Percentiles rank a stretch among this genome's conserved stretches.
Evolutionary conservation across 2,329 filamentous ascomycete species (phyloP).

Genomic region (Fusarium torulosum): DNA sequence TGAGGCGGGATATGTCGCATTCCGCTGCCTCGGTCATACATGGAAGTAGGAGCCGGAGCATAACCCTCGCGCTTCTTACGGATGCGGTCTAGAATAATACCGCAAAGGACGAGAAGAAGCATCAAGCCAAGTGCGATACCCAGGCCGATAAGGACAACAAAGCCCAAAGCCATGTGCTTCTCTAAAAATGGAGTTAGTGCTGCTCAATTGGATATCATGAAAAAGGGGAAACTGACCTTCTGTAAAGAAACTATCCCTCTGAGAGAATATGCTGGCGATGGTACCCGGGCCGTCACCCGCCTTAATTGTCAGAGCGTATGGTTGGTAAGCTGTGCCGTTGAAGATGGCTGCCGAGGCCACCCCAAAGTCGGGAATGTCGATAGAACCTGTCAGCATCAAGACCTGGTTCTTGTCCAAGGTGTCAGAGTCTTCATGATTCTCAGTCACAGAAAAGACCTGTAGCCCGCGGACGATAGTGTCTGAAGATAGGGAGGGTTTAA

Average conservation of each 20-base stretch:
- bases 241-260: constrained; percentile 82
- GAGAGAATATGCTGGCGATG: constrained; percentile 85
- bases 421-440: constrained; percentile 73
- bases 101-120: constrained; percentile 80
- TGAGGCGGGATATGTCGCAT: constrained; percentile 72
- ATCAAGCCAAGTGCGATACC: constrained; percentile 82
- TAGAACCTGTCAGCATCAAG: constrained; percentile 86
- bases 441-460: constrained; percentile 80
- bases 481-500: constrained; percentile 71
- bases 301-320: constrained; percentile 83
- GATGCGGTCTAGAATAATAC: constrained; percentile 79
- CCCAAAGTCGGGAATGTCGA: constrained; percentile 81
- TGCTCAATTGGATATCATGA: neutral
- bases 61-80: constrained; percentile 85
- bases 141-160: constrained; percentile 83
- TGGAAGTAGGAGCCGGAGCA: constrained; percentile 77
- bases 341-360: constrained; percentile 88
- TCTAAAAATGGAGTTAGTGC: constrained; percentile 48
- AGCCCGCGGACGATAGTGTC: constrained; percentile 81
- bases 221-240: constrained; percentile 66
- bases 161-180: constrained; percentile 75
- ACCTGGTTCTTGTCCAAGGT: constrained; percentile 76
- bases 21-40: constrained; percentile 70
- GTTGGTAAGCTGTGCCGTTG: constrained; percentile 82
- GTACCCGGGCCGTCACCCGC: constrained; percentile 75